phyloP scores from a whole-genome alignment of 2,329 filamentous ascomycete species.

The Fusarium lateritium region DNA sequence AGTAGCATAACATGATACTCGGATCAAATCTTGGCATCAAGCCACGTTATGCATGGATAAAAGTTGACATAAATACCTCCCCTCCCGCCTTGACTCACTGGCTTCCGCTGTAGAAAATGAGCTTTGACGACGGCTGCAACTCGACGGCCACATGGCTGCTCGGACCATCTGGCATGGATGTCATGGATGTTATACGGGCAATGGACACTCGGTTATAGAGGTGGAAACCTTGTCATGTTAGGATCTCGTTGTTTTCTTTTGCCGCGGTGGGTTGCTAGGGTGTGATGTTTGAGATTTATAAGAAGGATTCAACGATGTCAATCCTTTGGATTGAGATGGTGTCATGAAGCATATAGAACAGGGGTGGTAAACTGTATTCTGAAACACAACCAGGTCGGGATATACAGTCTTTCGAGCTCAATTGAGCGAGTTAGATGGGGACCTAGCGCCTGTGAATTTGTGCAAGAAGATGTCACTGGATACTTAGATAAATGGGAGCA shows the following conservation, averaged over 20 bases:
- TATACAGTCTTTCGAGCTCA: not conserved
- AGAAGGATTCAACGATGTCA: conserved; percentile 2
- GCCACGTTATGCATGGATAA: conserved; percentile 1
- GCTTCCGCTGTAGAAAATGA: conserved; percentile 2
- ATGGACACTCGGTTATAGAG: conserved; percentile 1
- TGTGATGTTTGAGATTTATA: conserved; percentile 7
- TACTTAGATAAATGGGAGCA: too few species aligned
- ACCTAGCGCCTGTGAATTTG: too few species aligned
- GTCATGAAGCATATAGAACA: not conserved
- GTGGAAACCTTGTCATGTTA: conserved; percentile 8
- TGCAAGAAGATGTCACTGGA: too few species aligned
- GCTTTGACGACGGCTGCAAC: conserved; percentile 5
- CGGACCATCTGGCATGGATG: conserved; percentile 10
- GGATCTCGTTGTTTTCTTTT: not conserved
- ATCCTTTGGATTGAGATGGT: not conserved
- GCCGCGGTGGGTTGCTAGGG: not conserved
- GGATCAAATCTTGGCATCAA: not conserved
- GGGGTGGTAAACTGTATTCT: not conserved
- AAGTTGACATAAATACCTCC: not conserved
- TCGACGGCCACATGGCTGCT: conserved; percentile 37
- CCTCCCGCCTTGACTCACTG: not conserved
- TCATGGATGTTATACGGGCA: not conserved
- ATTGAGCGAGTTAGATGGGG: not conserved
- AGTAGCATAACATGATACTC: conserved; percentile 26
- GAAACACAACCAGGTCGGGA: not conserved